Evolutionary conservation across 2,329 filamentous ascomycete species (phyloP).

Genomic region (Cadophora luteo-olivacea): DNA sequence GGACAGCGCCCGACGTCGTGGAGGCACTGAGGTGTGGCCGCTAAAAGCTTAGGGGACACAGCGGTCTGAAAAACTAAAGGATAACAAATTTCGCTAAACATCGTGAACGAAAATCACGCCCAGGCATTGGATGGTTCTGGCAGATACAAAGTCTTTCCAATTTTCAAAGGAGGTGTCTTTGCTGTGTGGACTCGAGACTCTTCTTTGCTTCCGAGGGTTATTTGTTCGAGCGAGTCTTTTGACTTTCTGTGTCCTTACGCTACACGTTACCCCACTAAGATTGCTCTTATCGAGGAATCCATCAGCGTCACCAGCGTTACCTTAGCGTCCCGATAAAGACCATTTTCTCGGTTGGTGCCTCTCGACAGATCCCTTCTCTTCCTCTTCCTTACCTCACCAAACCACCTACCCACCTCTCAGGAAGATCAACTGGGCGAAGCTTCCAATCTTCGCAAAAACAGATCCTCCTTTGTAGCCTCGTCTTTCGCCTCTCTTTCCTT

Average conservation of each 20-base stretch:
- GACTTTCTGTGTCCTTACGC: background rate
- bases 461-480: background rate
- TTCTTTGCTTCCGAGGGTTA: background rate
- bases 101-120: constrained; percentile 9
- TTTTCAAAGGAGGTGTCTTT: background rate
- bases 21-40: constrained; percentile 14
- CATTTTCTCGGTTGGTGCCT: background rate
- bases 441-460: background rate
- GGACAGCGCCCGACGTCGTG: constrained; percentile 19
- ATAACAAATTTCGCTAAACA: constrained; percentile 20
- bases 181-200: background rate
- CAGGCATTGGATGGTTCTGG: constrained; percentile 19
- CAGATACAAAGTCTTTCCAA: background rate
- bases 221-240: background rate
- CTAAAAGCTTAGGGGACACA: constrained; percentile 21
- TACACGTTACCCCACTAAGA: constrained; percentile 16
- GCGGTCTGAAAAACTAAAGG: constrained; percentile 27
- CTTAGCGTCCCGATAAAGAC: constrained; percentile 25
- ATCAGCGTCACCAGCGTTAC: constrained; percentile 5
- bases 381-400: background rate
- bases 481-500: constrained; percentile 7
- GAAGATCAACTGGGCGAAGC: background rate
- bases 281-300: constrained; percentile 20
- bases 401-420: background rate
- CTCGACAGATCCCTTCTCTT: constrained; percentile 6